Evolutionary conservation across 2,329 filamentous ascomycete species (phyloP), one percentile per base, ranked within the genome.

Genomic region (Pyrenophora graminea): DNA sequence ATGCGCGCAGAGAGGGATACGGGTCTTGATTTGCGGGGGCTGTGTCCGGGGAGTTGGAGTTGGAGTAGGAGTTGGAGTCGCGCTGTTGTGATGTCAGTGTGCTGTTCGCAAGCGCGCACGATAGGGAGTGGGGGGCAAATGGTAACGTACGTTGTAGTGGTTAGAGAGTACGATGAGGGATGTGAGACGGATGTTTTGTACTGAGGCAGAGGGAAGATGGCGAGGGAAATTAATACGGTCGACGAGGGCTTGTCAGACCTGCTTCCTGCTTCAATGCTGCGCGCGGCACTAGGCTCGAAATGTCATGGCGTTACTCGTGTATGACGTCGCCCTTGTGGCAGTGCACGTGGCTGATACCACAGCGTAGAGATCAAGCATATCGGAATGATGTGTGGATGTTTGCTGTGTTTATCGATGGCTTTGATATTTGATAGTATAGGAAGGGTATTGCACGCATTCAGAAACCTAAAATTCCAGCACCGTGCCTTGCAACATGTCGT

Each of bases 261-360:
- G 32, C 47, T 56, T 47, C 61, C 56, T 63, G 61, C 43, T 64
- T 62, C 55, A 48, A 47, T 43, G 45, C 49, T 51, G 54, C 37
- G 37, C 43, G 31, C 30, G 39, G 46, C 57, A 56, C 54, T 56
- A 58, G 49, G 38, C 59, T 44, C 50, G 42, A 27, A 37, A 50
- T 32, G 45, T 46, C 40, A 55, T 61, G 56, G 56, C 53, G 52
- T 50, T 45, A 41, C 21, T 18, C 10, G 9, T 33, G 31, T 50
- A 59, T 66, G 65, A 65, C 66, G 66, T 68, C 56, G 38, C 53
- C 43, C 40, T 51, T 27, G 58, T 64, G 65, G 64, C 65, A 48
- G 53, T 53, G 53, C 45, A 46, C 10, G 46, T 53, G 51, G 47
- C 47, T 41, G 31, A 39, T 17, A 25, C 40, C 30, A 18, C 30